A percentile compares a stretch with the other conserved stretches of the same genome.
These are phyloP conservation scores for Rhynchospora pubera DNA, from an alignment of 176 grass and related monocot genomes.

Conservation along the genomic window DNA sequence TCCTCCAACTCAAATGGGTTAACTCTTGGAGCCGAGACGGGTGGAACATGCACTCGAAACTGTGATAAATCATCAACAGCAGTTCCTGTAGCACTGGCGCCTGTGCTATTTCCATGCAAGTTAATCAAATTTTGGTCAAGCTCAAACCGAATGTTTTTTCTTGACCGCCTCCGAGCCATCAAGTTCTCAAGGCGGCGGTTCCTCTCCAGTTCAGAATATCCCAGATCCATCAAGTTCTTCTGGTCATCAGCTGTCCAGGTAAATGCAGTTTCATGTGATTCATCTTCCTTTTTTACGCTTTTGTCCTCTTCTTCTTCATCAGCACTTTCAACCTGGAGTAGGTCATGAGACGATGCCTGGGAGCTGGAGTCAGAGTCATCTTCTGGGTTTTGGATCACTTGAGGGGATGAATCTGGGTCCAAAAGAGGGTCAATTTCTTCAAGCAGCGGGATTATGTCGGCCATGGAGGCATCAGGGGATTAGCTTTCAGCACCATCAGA, in stretches of 20 bases:
- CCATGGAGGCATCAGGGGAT: conserved; percentile 68
- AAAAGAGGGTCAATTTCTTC: conserved; percentile 85
- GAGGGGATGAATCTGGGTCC: conserved; percentile 25
- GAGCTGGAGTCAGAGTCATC: conserved; percentile 50
- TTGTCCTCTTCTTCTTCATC: conserved; percentile 43
- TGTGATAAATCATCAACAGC: conserved; percentile 38
- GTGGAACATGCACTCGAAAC: conserved; percentile 41
- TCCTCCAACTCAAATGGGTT: conserved; percentile 69
- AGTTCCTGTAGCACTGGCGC: conserved; percentile 17
- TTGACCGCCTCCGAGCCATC: conserved; percentile 75
- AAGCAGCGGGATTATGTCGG: conserved; percentile 68
- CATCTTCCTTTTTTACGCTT: conserved; percentile 37
- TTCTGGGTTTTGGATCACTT: conserved; percentile 22
- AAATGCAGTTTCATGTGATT: conserved; percentile 44
- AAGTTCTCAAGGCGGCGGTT: conserved; percentile 86
- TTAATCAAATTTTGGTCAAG: conserved; percentile 46
- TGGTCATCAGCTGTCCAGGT: conserved; percentile 90
- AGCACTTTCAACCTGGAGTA: conserved; percentile 51
- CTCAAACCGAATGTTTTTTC: conserved; percentile 66
- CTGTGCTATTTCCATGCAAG: conserved; percentile 17
- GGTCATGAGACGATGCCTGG: conserved; percentile 35
- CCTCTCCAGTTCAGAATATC: conserved; percentile 86
- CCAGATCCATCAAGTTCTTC: conserved; percentile 91
- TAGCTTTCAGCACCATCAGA: conserved; percentile 69
- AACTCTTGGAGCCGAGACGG: conserved; percentile 51